Percentiles rank a stretch among this genome's conserved stretches.
phyloP scores from a whole-genome alignment of 208 protist genomes.

The Trypanosoma platydactyli region DNA sequence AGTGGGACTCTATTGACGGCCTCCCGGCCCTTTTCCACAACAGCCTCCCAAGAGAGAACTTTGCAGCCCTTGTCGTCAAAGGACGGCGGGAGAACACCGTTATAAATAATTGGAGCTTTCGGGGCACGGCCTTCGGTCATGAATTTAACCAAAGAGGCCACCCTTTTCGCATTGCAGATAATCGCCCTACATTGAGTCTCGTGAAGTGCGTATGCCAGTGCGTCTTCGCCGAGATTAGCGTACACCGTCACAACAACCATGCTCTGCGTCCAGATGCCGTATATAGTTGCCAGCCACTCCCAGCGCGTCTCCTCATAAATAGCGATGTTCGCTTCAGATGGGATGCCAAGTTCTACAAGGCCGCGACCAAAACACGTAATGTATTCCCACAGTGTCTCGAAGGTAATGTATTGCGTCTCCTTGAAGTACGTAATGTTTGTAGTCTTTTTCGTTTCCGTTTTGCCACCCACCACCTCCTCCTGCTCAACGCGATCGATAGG shows the following conservation, averaged over 20 bases:
- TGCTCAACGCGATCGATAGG: too few species aligned
- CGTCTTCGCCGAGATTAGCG: constrained; percentile 86
- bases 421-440: too few species aligned
- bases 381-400: constrained; percentile 54
- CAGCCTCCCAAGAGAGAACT: constrained; percentile 51
- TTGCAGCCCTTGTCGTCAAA: constrained; percentile 37
- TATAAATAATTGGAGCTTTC: too few species aligned
- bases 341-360: constrained; percentile 57
- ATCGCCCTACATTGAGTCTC: constrained; percentile 71
- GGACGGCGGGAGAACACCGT: too few species aligned
- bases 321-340: constrained; percentile 50
- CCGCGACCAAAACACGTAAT: constrained; percentile 57
- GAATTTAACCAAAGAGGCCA: constrained; percentile 49
- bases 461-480: too few species aligned
- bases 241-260: constrained; percentile 79
- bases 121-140: too few species aligned
- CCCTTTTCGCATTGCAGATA: constrained; percentile 63
- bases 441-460: too few species aligned
- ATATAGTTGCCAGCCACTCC: constrained; percentile 73
- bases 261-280: constrained; percentile 60
- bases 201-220: constrained; percentile 66
- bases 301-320: constrained; percentile 87
- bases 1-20: constrained; percentile 21
- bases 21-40: constrained; percentile 53
- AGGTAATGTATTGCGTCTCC: too few species aligned